These are phyloP conservation scores for Ramaria sp. DNA, from an alignment of 768 basidiomycete genomes.

Conservation along the genomic window DNA sequence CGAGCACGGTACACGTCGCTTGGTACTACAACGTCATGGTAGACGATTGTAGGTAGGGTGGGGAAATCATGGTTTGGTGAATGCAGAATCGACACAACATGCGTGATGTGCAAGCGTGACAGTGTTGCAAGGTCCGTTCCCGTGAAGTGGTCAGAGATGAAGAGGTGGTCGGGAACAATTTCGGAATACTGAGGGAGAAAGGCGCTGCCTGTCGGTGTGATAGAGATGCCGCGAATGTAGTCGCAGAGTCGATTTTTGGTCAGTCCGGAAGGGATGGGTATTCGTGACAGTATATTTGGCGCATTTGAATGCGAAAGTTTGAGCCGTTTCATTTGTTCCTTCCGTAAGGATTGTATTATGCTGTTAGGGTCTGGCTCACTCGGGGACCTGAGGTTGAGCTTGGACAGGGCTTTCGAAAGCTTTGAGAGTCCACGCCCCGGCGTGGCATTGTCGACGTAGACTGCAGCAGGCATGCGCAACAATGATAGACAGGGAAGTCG, in stretches of 20 bases:
- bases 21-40: background rate
- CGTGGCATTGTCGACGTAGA: background rate
- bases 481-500: too few species aligned
- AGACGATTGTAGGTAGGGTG: background rate
- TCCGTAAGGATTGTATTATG: background rate
- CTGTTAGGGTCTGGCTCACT: background rate
- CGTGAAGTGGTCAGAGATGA: slow-evolving; percentile 2
- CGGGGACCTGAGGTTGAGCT: background rate
- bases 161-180: slow-evolving; percentile 2
- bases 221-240: background rate
- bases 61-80: background rate
- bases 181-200: slow-evolving; percentile 5
- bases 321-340: background rate
- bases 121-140: slow-evolving; percentile 4
- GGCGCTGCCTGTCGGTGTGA: background rate
- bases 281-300: background rate
- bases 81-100: background rate
- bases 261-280: background rate
- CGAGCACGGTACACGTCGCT: background rate
- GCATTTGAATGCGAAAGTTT: background rate
- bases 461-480: background rate
- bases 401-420: slow-evolving; percentile 3
- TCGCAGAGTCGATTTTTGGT: background rate
- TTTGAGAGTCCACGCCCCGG: background rate
- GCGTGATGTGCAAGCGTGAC: background rate